Evolutionary conservation across 1,284 basidiomycete genomes (phyloP).

Genomic region (Sporisorium sorghi): DNA sequence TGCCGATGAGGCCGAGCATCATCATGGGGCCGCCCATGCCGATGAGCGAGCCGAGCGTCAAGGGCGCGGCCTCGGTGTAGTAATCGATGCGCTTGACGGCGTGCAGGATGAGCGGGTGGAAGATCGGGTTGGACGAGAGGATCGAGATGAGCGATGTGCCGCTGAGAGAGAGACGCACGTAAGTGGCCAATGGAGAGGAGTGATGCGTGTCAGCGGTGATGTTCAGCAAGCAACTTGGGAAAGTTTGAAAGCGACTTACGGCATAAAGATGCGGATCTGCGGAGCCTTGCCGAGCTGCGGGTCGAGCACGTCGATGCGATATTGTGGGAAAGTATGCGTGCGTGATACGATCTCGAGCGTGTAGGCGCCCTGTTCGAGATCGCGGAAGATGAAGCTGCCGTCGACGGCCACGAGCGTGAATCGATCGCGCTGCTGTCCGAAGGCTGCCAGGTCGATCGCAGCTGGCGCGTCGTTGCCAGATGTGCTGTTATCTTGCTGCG

Average conservation of each 20-base stretch:
- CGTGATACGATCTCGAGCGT: slow-evolving; percentile 40
- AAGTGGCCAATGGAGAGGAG: too few relatives aligned
- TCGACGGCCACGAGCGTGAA: slow-evolving; percentile 41
- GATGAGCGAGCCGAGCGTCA: slow-evolving; percentile 41
- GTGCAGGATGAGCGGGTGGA: slow-evolving; percentile 48
- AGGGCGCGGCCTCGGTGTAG: slow-evolving; percentile 44
- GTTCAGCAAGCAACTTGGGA: too few relatives aligned
- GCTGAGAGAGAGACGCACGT: slow-evolving; percentile 19
- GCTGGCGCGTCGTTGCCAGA: not conserved
- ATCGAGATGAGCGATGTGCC: slow-evolving; percentile 42
- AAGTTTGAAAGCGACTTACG: too few relatives aligned
- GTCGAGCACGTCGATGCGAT: slow-evolving; percentile 46
- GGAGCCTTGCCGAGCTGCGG: slow-evolving; percentile 28
- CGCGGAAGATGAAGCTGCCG: slow-evolving; percentile 51
- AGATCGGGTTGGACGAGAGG: slow-evolving; percentile 28
- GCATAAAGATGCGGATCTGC: slow-evolving; percentile 45
- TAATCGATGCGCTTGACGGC: slow-evolving; percentile 43
- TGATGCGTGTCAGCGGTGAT: not conserved
- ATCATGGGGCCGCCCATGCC: slow-evolving; percentile 51
- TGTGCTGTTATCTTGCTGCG: not conserved
- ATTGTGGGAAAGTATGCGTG: slow-evolving; percentile 44
- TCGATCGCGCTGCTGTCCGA: slow-evolving; percentile 38
- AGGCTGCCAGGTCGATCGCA: slow-evolving; percentile 19
- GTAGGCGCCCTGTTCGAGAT: slow-evolving; percentile 50
- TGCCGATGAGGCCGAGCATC: slow-evolving; percentile 41